Percentiles rank a stretch among this genome's conserved stretches.
Evolutionary conservation across 345 rosid genomes (phyloP).

Genomic region (Pistacia atlantica): DNA sequence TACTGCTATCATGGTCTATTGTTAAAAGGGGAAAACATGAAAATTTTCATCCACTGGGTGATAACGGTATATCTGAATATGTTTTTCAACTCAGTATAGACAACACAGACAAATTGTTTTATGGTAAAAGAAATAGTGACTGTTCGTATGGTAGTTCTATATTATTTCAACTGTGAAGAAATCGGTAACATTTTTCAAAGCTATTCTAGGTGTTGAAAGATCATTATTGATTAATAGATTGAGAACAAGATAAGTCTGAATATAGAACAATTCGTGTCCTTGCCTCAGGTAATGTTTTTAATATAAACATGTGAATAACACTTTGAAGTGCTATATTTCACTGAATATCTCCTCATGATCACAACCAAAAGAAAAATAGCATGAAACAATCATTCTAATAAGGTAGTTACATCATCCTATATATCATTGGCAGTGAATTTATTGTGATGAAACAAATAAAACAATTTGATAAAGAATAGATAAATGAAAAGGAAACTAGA

Average conservation of each 20-base stretch:
- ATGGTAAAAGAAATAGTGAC: slow-evolving; percentile 5
- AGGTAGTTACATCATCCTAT: too few species aligned
- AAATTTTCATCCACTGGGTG: neutral
- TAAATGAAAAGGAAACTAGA: too few species aligned
- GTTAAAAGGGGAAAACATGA: too few species aligned
- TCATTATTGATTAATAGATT: neutral
- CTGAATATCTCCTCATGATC: neutral
- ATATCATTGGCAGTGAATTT: too few species aligned
- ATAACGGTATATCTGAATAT: neutral
- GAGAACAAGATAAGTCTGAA: neutral
- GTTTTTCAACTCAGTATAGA: neutral
- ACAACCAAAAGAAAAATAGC: too few species aligned
- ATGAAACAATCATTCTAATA: too few species aligned
- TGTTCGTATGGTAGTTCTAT: neutral
- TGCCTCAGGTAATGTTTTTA: too few species aligned
- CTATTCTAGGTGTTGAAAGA: neutral
- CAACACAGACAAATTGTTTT: neutral
- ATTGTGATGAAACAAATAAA: too few species aligned
- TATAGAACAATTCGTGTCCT: too few species aligned
- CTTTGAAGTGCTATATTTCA: neutral
- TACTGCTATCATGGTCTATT: neutral
- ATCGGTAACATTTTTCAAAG: neutral
- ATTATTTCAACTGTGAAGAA: neutral
- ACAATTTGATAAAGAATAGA: too few species aligned
- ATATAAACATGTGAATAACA: neutral